These are phyloP conservation scores for Bipolaris gigantea DNA, from an alignment of 2,329 filamentous ascomycete species.

Conservation along the genomic window DNA sequence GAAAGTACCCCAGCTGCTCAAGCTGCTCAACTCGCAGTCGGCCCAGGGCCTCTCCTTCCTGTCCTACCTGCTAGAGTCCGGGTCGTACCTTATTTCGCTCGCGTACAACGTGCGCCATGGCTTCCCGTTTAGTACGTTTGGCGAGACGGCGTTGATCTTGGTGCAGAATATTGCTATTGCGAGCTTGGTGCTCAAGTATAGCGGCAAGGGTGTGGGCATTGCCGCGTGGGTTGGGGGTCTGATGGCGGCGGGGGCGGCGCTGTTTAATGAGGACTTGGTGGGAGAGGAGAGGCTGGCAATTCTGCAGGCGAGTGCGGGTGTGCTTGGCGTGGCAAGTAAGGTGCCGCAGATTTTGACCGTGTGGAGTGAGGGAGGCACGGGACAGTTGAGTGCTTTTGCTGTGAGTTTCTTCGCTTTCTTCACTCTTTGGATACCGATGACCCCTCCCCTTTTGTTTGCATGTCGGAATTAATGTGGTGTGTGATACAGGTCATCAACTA, in stretches of 20 bases:
- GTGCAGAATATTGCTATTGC: conserved; percentile 91
- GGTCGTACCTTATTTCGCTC: conserved; percentile 82
- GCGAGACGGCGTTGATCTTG: conserved; percentile 89
- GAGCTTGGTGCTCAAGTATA: conserved; percentile 82
- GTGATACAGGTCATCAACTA: conserved; percentile 88
- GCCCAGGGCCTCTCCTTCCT: conserved; percentile 85
- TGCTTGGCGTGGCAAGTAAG: conserved; percentile 85
- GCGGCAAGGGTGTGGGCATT: conserved; percentile 67
- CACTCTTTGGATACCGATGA: neutral
- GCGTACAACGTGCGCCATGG: conserved; percentile 89
- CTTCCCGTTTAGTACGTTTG: conserved; percentile 95
- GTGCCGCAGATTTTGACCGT: conserved; percentile 89
- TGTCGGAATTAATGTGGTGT: neutral
- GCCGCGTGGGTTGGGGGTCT: conserved; percentile 78
- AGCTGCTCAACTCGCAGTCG: conserved; percentile 79
- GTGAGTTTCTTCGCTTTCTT: conserved; percentile 58
- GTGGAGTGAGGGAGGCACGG: conserved; percentile 81
- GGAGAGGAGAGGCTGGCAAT: conserved; percentile 69
- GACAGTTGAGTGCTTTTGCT: conserved; percentile 94
- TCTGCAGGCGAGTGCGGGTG: conserved; percentile 81
- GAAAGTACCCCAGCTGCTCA: conserved; percentile 96
- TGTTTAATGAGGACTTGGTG: conserved; percentile 69
- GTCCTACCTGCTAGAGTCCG: conserved; percentile 89
- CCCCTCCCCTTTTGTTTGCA: neutral
- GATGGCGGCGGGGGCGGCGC: conserved; percentile 66